Evolutionary conservation across 306 rosid species (phyloP).

Genomic region (Malus asiatica): DNA sequence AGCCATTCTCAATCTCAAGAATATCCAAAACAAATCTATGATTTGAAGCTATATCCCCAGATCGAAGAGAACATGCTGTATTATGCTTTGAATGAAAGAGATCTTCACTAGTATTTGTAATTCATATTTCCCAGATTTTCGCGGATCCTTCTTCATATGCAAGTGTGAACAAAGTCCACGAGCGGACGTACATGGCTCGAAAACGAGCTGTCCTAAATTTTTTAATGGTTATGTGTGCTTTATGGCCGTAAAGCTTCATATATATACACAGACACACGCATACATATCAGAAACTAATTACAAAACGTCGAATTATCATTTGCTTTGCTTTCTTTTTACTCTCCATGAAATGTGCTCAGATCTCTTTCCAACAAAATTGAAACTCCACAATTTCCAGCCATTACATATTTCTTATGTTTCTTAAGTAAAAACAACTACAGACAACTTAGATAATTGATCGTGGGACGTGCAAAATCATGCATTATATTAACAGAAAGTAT

Average conservation of each 20-base stretch:
- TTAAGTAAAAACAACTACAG: background rate
- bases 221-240: background rate
- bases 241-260: background rate
- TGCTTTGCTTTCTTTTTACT: background rate
- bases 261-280: too few species aligned
- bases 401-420: background rate
- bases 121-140: background rate
- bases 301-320: background rate
- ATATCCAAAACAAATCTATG: background rate
- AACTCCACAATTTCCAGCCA: background rate
- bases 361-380: background rate
- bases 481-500: background rate
- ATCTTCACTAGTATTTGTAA: background rate
- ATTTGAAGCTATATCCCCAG: background rate
- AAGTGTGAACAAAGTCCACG: background rate
- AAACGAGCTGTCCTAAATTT: background rate
- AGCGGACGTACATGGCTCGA: background rate
- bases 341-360: background rate
- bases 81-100: slow-evolving; percentile 2
- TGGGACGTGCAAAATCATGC: background rate
- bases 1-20: background rate
- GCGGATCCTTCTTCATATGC: background rate
- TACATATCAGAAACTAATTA: background rate
- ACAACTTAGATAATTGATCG: background rate
- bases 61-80: background rate